Percentiles rank a stretch among this genome's conserved stretches.
These are phyloP conservation scores for Ganoderma resinaceum DNA, from an alignment of 1,284 basidiomycete species.

Conservation along the genomic window DNA sequence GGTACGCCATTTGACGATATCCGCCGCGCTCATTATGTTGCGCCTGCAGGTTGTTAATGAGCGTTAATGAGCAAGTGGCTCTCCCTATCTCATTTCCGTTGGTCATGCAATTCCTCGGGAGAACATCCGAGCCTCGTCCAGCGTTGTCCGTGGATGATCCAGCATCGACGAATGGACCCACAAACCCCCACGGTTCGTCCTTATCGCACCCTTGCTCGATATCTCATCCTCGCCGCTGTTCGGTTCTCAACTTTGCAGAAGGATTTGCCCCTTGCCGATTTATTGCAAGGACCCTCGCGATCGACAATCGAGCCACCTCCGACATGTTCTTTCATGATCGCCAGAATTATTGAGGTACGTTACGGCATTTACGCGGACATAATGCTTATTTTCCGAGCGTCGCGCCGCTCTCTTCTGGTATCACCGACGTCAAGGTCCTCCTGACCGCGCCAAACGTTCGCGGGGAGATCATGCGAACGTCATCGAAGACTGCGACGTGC, in stretches of 20 bases:
- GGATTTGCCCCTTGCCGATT: background rate
- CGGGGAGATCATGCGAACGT: slow-evolving; percentile 15
- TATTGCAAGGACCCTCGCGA: background rate
- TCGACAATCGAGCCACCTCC: background rate
- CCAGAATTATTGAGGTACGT: background rate
- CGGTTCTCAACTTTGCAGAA: background rate
- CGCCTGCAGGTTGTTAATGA: background rate
- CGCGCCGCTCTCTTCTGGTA: slow-evolving; percentile 2
- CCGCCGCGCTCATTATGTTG: background rate
- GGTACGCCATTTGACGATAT: background rate
- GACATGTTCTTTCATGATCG: slow-evolving; percentile 13
- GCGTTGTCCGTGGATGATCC: slow-evolving; percentile 1
- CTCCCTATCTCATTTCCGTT: background rate
- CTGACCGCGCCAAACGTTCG: slow-evolving; percentile 4
- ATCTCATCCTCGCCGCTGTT: slow-evolving; percentile 3
- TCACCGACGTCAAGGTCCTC: background rate
- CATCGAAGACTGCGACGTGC: slow-evolving; percentile 3
- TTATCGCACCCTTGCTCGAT: slow-evolving; percentile 4
- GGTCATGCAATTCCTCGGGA: background rate
- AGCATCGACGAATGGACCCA: slow-evolving; percentile 12
- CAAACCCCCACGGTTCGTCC: slow-evolving; percentile 8
- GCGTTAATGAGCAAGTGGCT: slow-evolving; percentile 5
- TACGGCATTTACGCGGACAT: slow-evolving; percentile 1
- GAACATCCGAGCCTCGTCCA: background rate
- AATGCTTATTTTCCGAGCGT: slow-evolving; percentile 5